Percentiles rank a stretch among this genome's conserved stretches.
Conservation (phyloP, 1,284 basidiomycete genomes). For the Cystobasidium slooffiae region DNA sequence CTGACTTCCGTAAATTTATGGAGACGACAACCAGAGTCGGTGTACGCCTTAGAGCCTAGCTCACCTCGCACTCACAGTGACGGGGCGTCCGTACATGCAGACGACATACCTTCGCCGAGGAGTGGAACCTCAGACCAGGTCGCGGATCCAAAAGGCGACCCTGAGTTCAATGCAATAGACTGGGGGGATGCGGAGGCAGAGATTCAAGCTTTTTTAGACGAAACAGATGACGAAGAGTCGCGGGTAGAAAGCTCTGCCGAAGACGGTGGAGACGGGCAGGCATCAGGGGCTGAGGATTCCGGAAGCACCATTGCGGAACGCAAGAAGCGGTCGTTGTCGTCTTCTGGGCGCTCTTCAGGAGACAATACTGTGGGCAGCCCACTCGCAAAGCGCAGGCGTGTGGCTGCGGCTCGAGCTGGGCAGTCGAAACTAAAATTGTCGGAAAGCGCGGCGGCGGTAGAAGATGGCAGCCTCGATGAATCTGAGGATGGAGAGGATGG, state of each 20-base stretch:
- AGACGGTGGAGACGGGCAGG: constrained; percentile 5
- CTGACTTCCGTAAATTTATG: constrained; percentile 81
- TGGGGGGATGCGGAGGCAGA: constrained; percentile 83
- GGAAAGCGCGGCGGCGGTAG: constrained; percentile 2
- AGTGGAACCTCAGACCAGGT: constrained; percentile 5
- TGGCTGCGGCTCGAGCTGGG: constrained; percentile 33
- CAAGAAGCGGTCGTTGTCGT: neutral
- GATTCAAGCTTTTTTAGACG: constrained; percentile 82
- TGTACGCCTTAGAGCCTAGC: constrained; percentile 67
- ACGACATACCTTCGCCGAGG: constrained; percentile 7
- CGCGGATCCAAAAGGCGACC: constrained; percentile 48
- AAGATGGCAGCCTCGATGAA: neutral
- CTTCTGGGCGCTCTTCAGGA: neutral
- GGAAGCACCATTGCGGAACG: neutral
- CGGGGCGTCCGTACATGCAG: constrained; percentile 9
- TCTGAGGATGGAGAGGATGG: constrained; percentile 6
- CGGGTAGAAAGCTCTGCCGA: constrained; percentile 27
- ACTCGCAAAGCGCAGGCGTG: constrained; percentile 31
- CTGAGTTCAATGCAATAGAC: constrained; percentile 61
- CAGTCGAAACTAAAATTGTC: constrained; percentile 40
- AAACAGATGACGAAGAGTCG: constrained; percentile 67
- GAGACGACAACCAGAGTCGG: constrained; percentile 71
- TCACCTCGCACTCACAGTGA: neutral
- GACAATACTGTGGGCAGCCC: constrained; percentile 5
- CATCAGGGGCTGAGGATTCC: neutral